These are phyloP conservation scores for Penicillium taxi DNA, from an alignment of 495 filamentous ascomycete species.

Conservation along the genomic window DNA sequence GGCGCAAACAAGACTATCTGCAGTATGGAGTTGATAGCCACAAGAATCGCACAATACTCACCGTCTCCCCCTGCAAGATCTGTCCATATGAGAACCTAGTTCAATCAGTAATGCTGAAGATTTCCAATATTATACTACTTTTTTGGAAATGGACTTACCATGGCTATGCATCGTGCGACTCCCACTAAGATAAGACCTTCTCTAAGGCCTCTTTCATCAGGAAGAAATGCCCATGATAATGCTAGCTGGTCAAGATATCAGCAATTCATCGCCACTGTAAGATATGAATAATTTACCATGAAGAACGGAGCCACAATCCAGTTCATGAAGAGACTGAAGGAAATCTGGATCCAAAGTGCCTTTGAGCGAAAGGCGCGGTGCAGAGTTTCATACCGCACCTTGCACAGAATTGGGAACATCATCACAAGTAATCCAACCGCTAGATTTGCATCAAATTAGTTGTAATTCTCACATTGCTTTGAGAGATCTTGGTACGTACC, in stretches of 20 bases:
- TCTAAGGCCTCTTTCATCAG: conserved; percentile 59
- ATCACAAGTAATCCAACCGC: conserved; percentile 79
- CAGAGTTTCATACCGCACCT: conserved; percentile 76
- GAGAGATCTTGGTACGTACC: conserved; percentile 40
- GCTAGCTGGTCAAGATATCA: conserved; percentile 38
- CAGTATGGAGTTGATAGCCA: conserved; percentile 78
- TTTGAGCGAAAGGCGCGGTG: conserved; percentile 57
- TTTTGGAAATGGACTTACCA: conserved; percentile 44
- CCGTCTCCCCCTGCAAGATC: conserved; percentile 66
- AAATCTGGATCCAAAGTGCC: conserved; percentile 70
- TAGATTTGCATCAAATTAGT: conserved; percentile 21
- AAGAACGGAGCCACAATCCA: conserved; percentile 87
- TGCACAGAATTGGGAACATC: conserved; percentile 96
- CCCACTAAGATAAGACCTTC: conserved; percentile 72
- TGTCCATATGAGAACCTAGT: conserved; percentile 69
- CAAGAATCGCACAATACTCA: conserved; percentile 86
- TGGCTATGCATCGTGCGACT: conserved; percentile 70
- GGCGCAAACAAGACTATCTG: conserved; percentile 86
- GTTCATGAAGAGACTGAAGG: conserved; percentile 71
- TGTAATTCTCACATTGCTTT: neutral
- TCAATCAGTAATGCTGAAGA: too few relatives aligned
- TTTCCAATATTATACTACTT: neutral
- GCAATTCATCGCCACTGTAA: neutral
- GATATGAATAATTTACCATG: conserved; percentile 51
- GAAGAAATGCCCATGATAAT: conserved; percentile 73